phyloP scores from a whole-genome alignment of 768 basidiomycete genomes.

The Collybia sp. region DNA sequence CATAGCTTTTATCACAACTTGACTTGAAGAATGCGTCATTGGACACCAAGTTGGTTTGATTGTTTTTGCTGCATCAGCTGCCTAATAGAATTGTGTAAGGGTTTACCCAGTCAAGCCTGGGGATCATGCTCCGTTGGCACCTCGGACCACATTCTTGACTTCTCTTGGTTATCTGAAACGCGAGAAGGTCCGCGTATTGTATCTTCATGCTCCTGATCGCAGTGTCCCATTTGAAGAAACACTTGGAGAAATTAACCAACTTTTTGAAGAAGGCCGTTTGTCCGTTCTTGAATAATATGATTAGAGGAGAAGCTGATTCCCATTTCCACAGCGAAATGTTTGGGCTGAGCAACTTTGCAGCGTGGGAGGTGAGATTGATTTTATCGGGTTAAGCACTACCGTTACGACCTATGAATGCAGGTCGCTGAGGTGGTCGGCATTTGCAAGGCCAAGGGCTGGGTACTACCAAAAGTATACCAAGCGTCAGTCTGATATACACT shows the following conservation, averaged over 20 bases:
- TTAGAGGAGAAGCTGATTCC: background rate
- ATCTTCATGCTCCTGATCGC: background rate
- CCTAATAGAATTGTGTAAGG: background rate
- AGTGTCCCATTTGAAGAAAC: background rate
- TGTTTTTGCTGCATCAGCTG: background rate
- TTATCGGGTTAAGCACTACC: background rate
- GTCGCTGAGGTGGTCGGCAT: background rate
- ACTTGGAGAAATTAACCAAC: background rate
- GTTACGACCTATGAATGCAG: background rate
- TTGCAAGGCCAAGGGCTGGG: background rate
- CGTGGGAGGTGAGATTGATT: background rate
- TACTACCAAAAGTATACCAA: background rate
- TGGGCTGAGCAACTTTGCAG: background rate
- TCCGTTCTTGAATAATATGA: background rate
- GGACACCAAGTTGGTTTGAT: background rate
- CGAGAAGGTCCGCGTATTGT: background rate
- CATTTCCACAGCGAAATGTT: background rate
- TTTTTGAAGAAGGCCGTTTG: background rate
- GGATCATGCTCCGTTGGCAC: background rate
- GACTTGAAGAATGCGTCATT: background rate
- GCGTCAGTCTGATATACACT: background rate
- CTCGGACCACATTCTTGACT: background rate
- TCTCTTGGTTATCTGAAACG: background rate
- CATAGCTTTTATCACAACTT: background rate
- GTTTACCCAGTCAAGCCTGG: background rate